phyloP scores from a whole-genome alignment of 306 rosid genomes.

The Quercus dentata region DNA sequence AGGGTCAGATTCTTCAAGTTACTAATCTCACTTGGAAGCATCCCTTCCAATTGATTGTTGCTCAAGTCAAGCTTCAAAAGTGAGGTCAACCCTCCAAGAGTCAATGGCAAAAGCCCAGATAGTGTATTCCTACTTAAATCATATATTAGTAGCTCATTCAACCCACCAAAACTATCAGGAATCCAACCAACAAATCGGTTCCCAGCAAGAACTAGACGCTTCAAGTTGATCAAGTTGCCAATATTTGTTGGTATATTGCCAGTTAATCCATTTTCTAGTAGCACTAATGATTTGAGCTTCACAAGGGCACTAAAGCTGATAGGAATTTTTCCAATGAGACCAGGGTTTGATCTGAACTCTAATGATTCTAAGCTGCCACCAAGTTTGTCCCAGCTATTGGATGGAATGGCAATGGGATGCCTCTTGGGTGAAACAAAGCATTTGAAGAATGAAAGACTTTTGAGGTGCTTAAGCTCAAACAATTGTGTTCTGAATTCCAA shows the following conservation, averaged over 20 bases:
- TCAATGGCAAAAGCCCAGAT: conserved; percentile 59
- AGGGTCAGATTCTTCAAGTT: conserved; percentile 60
- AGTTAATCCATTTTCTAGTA: conserved; percentile 57
- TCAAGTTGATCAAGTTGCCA: conserved; percentile 54
- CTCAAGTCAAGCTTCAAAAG: conserved; percentile 80
- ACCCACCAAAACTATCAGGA: conserved; percentile 44
- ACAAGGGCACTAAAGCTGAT: conserved; percentile 43
- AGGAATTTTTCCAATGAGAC: conserved; percentile 66
- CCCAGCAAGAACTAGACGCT: conserved; percentile 61
- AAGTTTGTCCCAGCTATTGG: conserved; percentile 60
- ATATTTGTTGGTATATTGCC: conserved; percentile 58
- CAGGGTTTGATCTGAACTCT: conserved; percentile 71
- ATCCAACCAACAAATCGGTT: conserved; percentile 55
- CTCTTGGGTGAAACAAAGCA: conserved; percentile 56
- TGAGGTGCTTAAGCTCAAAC: conserved; percentile 65
- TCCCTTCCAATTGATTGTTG: conserved; percentile 60
- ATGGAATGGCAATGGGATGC: conserved; percentile 48
- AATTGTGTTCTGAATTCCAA: conserved; percentile 51
- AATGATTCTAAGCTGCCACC: conserved; percentile 61
- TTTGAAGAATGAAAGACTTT: conserved; percentile 61
- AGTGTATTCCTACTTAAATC: conserved; percentile 74
- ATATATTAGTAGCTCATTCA: conserved; percentile 55
- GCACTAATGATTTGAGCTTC: conserved; percentile 72
- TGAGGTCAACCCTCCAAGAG: conserved; percentile 56
- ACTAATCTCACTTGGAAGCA: conserved; percentile 36